Conservation (phyloP, 1,284 basidiomycete genomes). For the Melampsora larici-populina region DNA sequence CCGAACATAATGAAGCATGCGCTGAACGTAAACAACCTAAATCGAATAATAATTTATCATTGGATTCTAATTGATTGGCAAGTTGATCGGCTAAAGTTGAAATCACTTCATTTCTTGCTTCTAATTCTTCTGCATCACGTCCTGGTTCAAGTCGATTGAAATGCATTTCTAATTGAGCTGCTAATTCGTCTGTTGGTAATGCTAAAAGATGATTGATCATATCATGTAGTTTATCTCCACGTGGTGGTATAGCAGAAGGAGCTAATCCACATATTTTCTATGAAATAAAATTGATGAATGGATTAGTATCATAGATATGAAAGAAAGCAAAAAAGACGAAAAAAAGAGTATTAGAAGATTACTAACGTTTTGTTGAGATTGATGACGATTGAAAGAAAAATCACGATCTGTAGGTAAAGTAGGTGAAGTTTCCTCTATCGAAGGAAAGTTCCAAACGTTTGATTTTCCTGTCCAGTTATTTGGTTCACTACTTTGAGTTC, state of each 20-base stretch:
- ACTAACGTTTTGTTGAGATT: not conserved
- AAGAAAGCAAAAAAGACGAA: not conserved
- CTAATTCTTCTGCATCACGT: conserved; percentile 33
- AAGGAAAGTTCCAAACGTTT: no score
- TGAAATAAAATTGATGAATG: not conserved
- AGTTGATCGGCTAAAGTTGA: conserved; percentile 30
- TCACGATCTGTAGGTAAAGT: not conserved
- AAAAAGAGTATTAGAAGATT: not conserved
- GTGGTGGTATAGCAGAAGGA: conserved; percentile 2
- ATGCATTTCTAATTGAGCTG: conserved; percentile 16
- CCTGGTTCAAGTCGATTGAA: conserved; percentile 18
- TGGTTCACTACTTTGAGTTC: not conserved
- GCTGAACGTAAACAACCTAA: conserved; percentile 28
- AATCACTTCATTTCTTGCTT: conserved; percentile 39
- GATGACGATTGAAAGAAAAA: not conserved
- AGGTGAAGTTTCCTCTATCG: no score
- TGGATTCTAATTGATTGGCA: conserved; percentile 28
- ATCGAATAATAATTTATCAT: conserved; percentile 40
- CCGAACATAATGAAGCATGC: conserved; percentile 22
- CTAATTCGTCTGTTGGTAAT: conserved; percentile 16
- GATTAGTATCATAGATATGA: not conserved
- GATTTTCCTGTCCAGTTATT: no score
- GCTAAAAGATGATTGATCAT: conserved; percentile 2
- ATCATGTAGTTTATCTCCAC: not conserved
- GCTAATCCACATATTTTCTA: not conserved